Conservation (phyloP, 495 filamentous ascomycete species). For the Hypomontagnella submonticulosa region DNA sequence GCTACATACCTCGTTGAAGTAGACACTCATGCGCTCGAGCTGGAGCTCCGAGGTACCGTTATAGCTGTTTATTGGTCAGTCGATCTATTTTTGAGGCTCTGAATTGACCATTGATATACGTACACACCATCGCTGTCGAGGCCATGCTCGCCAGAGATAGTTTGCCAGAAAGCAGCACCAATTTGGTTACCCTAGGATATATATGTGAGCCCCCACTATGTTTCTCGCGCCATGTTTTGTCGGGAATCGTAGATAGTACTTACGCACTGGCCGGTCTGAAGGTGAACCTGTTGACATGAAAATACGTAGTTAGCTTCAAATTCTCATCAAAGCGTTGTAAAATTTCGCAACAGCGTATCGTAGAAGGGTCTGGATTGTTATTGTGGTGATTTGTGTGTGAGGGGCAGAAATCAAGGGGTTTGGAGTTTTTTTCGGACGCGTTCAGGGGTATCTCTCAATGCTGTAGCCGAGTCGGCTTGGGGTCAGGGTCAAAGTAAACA, state of each 20-base stretch:
- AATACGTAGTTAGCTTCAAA: conserved; percentile 49
- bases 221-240: conserved; percentile 40
- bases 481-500: conserved; percentile 68
- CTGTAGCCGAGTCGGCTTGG: conserved; percentile 68
- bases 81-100: conserved; percentile 30
- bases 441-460: conserved; percentile 50
- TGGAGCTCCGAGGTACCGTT: conserved; percentile 98
- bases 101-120: conserved; percentile 40
- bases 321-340: conserved; percentile 1
- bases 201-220: conserved; percentile 49
- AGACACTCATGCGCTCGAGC: conserved; percentile 99
- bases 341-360: neutral
- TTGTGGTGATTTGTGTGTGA: conserved; percentile 32
- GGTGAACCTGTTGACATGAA: conserved; percentile 80
- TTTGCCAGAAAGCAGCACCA: conserved; percentile 99
- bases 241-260: conserved; percentile 55
- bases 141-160: conserved; percentile 98
- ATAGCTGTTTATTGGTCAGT: conserved; percentile 73
- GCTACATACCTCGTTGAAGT: conserved; percentile 95
- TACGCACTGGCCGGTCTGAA: conserved; percentile 99
- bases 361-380: neutral
- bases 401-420: conserved; percentile 54
- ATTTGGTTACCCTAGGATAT: conserved; percentile 94
- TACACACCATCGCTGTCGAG: conserved; percentile 90
- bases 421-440: conserved; percentile 71